Evolutionary conservation across 2,329 filamentous ascomycete species (phyloP).

Genomic region (Arthrobotrys musiformis): DNA sequence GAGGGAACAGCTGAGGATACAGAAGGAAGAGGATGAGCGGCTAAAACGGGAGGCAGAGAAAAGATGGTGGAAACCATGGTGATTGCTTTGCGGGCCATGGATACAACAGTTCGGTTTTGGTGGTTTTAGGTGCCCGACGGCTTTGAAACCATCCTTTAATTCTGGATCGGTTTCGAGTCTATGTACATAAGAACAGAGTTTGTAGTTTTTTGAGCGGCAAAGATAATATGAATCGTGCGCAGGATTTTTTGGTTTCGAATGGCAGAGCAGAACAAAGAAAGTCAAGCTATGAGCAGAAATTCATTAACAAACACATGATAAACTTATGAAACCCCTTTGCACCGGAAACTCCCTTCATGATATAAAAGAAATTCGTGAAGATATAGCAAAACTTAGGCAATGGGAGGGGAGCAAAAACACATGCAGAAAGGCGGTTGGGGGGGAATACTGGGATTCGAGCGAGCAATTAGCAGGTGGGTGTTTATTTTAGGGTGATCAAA

Average conservation of each 20-base stretch:
- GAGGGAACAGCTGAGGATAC: constrained; percentile 60
- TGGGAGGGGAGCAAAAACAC: neutral
- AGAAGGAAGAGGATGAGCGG: constrained; percentile 60
- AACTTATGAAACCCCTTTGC: neutral
- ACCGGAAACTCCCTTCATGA: constrained; percentile 1
- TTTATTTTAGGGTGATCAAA: neutral
- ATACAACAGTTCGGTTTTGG: neutral
- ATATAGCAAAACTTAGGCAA: neutral
- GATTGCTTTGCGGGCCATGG: neutral
- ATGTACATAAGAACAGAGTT: constrained; percentile 6
- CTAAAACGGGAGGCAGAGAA: constrained; percentile 53
- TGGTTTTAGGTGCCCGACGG: neutral
- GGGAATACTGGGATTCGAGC: too few relatives aligned
- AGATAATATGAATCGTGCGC: neutral
- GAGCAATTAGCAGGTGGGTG: neutral
- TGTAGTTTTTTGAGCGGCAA: neutral
- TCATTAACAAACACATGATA: neutral
- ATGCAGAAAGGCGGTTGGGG: neutral
- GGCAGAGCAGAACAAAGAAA: neutral
- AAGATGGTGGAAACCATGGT: constrained; percentile 59
- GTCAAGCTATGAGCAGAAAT: neutral
- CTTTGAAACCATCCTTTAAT: neutral
- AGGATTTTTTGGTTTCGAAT: neutral
- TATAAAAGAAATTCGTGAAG: neutral
- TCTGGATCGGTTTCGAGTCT: neutral